Conservation (phyloP, 345 rosid species). For the Citrus unshiu region DNA sequence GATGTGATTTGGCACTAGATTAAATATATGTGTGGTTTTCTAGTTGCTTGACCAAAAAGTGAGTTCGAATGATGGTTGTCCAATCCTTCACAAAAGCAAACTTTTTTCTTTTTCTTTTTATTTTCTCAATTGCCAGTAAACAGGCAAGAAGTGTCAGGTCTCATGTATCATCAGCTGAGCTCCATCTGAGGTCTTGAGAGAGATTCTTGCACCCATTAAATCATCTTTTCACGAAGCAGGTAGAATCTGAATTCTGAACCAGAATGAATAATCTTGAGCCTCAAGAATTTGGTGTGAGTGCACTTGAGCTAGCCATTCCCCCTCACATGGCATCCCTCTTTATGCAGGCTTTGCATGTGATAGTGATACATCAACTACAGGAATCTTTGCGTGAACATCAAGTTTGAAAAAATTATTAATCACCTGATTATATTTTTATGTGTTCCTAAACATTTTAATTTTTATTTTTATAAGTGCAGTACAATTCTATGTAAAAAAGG, state of each 20-base stretch:
- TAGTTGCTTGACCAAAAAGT: neutral
- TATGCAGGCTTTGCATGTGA: no score
- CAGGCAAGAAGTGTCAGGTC: slow-evolving; percentile 22
- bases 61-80: slow-evolving; percentile 20
- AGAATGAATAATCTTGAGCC: neutral
- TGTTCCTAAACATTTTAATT: no score
- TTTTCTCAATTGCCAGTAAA: neutral
- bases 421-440: no score
- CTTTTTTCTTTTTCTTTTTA: neutral
- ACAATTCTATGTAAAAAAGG: no score
- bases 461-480: no score
- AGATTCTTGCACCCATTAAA: slow-evolving; percentile 18
- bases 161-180: neutral
- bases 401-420: no score
- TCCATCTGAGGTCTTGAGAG: slow-evolving; percentile 9
- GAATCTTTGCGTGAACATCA: no score
- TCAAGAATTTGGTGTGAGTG: neutral
- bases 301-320: neutral
- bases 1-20: neutral
- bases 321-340: slow-evolving; percentile 8
- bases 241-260: neutral
- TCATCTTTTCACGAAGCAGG: neutral
- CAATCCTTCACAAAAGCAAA: slow-evolving; percentile 14
- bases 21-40: neutral
- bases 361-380: no score